Conservation (phyloP, 805 yeast species). For the Candida methanosorbosa region DNA sequence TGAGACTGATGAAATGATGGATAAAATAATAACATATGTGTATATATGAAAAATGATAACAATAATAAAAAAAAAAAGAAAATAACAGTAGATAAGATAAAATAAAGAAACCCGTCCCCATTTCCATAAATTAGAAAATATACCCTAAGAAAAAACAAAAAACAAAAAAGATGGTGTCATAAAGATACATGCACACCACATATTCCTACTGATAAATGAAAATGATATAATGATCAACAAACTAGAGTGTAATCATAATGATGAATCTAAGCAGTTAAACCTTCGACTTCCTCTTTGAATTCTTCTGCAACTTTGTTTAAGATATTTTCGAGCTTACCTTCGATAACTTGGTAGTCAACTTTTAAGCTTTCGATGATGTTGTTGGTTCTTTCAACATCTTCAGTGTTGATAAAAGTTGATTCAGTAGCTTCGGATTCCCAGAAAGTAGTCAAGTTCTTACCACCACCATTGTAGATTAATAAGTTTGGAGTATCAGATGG, state of each 20-base stretch:
- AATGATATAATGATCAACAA: not conserved
- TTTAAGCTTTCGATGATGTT: constrained; percentile 14
- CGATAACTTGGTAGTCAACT: constrained; percentile 10
- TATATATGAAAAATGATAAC: not conserved
- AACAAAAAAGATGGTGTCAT: not conserved
- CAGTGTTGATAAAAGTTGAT: not conserved
- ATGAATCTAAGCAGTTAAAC: not conserved
- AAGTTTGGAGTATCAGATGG: constrained; percentile 71
- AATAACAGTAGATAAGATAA: not conserved
- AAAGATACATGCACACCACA: no score
- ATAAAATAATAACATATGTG: not conserved
- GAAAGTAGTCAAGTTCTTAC: constrained; percentile 58
- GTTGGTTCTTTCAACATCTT: constrained; percentile 13
- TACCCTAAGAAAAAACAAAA: not conserved
- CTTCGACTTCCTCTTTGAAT: not conserved
- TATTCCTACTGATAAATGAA: not conserved
- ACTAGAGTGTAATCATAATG: not conserved
- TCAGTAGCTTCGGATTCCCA: constrained; percentile 30
- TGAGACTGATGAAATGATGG: no score
- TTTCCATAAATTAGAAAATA: not conserved
- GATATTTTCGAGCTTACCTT: constrained; percentile 13
- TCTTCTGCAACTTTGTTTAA: constrained; percentile 13
- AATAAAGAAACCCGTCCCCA: constrained; percentile 1
- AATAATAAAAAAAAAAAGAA: not conserved
- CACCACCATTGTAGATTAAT: constrained; percentile 77